These are phyloP conservation scores for Domatiomyces catenatus DNA, from an alignment of 2,329 filamentous ascomycete genomes.

Conservation along the genomic window DNA sequence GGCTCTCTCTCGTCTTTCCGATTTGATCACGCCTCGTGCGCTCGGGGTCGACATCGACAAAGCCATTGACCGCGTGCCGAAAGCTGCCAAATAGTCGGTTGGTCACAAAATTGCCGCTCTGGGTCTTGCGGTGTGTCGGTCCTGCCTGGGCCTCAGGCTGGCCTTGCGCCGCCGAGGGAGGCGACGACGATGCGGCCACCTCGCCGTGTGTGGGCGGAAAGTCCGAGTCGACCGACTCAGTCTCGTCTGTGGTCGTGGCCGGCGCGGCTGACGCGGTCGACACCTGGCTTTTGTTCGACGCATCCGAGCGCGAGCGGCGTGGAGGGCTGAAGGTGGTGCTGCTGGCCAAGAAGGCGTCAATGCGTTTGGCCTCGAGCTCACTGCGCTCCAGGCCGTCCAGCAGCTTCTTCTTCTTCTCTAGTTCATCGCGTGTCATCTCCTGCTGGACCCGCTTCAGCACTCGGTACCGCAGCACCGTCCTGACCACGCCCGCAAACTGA, in stretches of 20 bases:
- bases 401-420: constrained; percentile 68
- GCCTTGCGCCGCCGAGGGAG: constrained; percentile 61
- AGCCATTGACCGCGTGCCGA: constrained; percentile 87
- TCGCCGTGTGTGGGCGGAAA: constrained; percentile 83
- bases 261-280: constrained; percentile 8
- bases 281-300: constrained; percentile 23
- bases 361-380: constrained; percentile 79
- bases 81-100: constrained; percentile 88
- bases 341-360: constrained; percentile 72
- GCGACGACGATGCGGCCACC: constrained; percentile 31
- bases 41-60: constrained; percentile 92
- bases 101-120: constrained; percentile 80
- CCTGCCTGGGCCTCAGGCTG: constrained; percentile 31
- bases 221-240: constrained; percentile 85
- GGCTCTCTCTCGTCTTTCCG: constrained; percentile 81
- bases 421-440: constrained; percentile 88
- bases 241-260: constrained; percentile 51
- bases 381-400: constrained; percentile 85
- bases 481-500: constrained; percentile 89
- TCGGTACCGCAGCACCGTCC: constrained; percentile 73
- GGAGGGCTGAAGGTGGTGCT: constrained; percentile 52
- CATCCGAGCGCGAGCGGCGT: constrained; percentile 48
- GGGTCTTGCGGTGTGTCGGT: constrained; percentile 55
- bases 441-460: constrained; percentile 91
- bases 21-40: constrained; percentile 83